Evolutionary conservation across 768 basidiomycete genomes (phyloP).

Genomic region (Mrakia frigida): DNA sequence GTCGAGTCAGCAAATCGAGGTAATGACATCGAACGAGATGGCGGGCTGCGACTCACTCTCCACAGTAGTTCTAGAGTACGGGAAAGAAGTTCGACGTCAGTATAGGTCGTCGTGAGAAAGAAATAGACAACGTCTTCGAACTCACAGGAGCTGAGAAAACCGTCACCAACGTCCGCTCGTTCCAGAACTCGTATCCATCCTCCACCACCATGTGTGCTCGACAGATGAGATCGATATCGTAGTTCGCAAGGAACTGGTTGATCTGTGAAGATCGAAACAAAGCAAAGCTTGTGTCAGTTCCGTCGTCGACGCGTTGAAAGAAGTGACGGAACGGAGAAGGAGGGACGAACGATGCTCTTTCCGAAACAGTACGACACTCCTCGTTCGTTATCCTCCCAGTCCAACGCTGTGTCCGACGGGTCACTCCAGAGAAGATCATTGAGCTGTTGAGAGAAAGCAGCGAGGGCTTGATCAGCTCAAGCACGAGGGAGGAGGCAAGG

Average conservation of each 20-base stretch:
- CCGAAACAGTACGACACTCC: conserved; percentile 99
- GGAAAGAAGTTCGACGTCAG: not conserved
- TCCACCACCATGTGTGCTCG: conserved; percentile 99
- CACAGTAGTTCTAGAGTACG: conserved; percentile 43
- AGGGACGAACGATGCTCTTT: conserved; percentile 59
- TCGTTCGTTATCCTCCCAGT: conserved; percentile 99
- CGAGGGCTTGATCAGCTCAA: not conserved
- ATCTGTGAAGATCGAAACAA: conserved; percentile 48
- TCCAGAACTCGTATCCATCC: conserved; percentile 96
- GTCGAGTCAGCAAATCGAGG: conserved; percentile 13
- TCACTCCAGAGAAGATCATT: conserved; percentile 98
- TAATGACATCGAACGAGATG: not conserved
- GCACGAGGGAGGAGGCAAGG: not conserved
- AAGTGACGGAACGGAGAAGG: not conserved
- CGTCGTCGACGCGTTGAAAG: not conserved
- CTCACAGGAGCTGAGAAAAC: conserved; percentile 96
- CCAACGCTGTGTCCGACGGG: conserved; percentile 91
- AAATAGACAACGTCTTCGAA: conserved; percentile 34
- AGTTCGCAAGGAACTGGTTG: conserved; percentile 72
- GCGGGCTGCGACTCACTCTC: conserved; percentile 33
- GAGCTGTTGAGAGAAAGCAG: conserved; percentile 44
- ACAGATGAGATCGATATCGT: conserved; percentile 66
- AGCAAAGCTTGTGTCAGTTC: not conserved
- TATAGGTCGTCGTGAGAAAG: not conserved
- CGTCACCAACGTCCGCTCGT: conserved; percentile 94